Evolutionary conservation across 352 stramenopile genomes (phyloP), one percentile per base, ranked within the genome.

Genomic region (Pythium guiyangense): DNA sequence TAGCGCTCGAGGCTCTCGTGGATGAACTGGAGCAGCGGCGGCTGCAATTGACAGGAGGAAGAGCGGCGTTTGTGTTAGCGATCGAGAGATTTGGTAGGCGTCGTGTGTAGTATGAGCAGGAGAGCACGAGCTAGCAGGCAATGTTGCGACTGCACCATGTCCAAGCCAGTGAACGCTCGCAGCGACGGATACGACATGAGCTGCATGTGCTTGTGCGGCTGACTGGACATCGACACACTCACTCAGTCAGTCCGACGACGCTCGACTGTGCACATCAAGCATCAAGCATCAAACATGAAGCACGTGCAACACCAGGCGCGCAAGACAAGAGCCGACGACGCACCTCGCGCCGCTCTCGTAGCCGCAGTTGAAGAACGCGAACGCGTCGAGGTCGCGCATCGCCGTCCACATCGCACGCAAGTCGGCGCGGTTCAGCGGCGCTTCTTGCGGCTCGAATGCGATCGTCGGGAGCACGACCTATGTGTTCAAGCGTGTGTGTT

Each of bases 151-250:
- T 6, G 42, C 46, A 54, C 80, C 78, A 86, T 87, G 34, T 83
- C 68, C 9, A 77, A 63, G 4, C 69, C 70, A 6, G 74, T 88
- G 59, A 85, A 85, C 26, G 44, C 55, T 66, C 80, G 74, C 51
- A 91, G 74, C 27, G 79, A 91, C 48, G 75, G 64, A 64, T 88
- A 90, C 59, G 84, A 89, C 57, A 90, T 93, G 49, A 91, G 77
- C 63, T 93, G 84, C 80, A 93, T 90, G 71, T 93, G 84, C 56
- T 93, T 93, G 67, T 90, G 80, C n/a, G 84, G 81, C 63, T 93
- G 84, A 53, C 81, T 92, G 55, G 6, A 5, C 12, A 37, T 25
- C 8, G n/a, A n/a, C n/a, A n/a, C n/a, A 45, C 1, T 6, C 39
- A 20, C 14, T 6, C 9, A 20, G 14, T 20, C 2, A n/a, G n/a